Evolutionary conservation across 2,329 filamentous ascomycete species (phyloP).

Genomic region (Geosmithia putterillii): DNA sequence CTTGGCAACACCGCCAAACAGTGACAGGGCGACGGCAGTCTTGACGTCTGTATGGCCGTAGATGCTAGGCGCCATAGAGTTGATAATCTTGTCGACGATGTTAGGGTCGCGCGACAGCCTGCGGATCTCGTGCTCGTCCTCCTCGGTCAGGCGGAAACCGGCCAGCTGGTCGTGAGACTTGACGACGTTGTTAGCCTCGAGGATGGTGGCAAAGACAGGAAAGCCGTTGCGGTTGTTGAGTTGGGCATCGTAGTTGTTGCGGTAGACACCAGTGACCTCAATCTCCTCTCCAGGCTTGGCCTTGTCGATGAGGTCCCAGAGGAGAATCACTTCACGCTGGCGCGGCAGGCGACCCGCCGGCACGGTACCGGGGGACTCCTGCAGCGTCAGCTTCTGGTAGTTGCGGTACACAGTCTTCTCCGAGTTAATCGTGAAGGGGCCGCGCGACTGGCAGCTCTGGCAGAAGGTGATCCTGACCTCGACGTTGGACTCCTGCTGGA

Average conservation of each 20-base stretch:
- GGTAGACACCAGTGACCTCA: conserved; percentile 91
- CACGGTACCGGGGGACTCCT: conserved; percentile 94
- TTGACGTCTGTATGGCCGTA: conserved; percentile 97
- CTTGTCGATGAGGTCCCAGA: conserved; percentile 94
- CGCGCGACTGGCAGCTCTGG: conserved; percentile 89
- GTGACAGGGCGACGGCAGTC: conserved; percentile 83
- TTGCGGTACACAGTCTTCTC: conserved; percentile 98
- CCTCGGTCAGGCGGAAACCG: conserved; percentile 87
- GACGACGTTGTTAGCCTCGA: conserved; percentile 94
- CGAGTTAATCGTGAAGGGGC: conserved; percentile 89
- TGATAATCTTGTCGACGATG: conserved; percentile 85
- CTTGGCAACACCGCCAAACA: conserved; percentile 93
- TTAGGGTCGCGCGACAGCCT: conserved; percentile 78
- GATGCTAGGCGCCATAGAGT: conserved; percentile 91
- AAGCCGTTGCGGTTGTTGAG: conserved; percentile 98
- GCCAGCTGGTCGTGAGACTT: conserved; percentile 97
- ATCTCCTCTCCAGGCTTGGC: conserved; percentile 97
- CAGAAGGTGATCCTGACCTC: conserved; percentile 96
- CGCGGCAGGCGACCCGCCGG: conserved; percentile 89
- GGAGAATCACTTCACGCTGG: conserved; percentile 83
- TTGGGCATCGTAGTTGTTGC: conserved; percentile 96
- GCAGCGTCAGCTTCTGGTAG: conserved; percentile 93
- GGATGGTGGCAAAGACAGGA: conserved; percentile 92
- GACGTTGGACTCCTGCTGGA: conserved; percentile 92
- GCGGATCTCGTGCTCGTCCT: conserved; percentile 86